These are phyloP conservation scores for Aspergillus neotritici DNA, from an alignment of 2,329 filamentous ascomycete genomes.

Conservation along the genomic window DNA sequence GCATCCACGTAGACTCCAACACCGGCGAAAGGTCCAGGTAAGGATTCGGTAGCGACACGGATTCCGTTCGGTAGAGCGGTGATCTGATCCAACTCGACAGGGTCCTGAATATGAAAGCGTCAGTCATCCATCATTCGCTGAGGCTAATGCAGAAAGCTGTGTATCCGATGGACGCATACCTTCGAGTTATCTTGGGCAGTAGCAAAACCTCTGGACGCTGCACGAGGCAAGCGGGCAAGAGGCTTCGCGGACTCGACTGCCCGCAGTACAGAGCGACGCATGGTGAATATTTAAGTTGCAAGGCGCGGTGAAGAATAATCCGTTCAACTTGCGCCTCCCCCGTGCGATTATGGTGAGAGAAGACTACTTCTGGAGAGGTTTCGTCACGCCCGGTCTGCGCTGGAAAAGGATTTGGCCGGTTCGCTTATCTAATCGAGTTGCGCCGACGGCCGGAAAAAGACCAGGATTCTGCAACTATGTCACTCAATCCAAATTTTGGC, in stretches of 20 bases:
- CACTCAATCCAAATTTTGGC: no score
- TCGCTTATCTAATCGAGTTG: constrained; percentile 27
- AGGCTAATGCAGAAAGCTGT: not conserved
- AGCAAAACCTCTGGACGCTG: constrained; percentile 32
- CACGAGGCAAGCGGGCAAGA: constrained; percentile 28
- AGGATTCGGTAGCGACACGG: constrained; percentile 87
- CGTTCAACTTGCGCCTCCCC: constrained; percentile 6
- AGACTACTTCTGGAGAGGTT: constrained; percentile 12
- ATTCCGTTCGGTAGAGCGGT: constrained; percentile 88
- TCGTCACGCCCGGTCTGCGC: constrained; percentile 6
- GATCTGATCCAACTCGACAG: constrained; percentile 77
- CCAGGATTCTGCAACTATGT: no score
- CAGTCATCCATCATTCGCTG: not conserved
- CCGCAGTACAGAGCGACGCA: constrained; percentile 39
- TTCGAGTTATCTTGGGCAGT: constrained; percentile 28
- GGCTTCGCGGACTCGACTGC: constrained; percentile 36
- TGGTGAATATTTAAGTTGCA: constrained; percentile 16
- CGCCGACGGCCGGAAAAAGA: not conserved
- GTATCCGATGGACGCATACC: constrained; percentile 21
- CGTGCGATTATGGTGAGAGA: constrained; percentile 5
- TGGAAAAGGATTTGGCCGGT: constrained; percentile 12
- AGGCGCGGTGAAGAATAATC: not conserved
- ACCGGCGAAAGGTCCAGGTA: constrained; percentile 89
- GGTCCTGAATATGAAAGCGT: constrained; percentile 53
- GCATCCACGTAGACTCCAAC: constrained; percentile 95